Percentiles rank a stretch among this genome's conserved stretches.
These are phyloP conservation scores for Thelonectria discophora DNA, from an alignment of 2,329 filamentous ascomycete genomes.

Conservation along the genomic window DNA sequence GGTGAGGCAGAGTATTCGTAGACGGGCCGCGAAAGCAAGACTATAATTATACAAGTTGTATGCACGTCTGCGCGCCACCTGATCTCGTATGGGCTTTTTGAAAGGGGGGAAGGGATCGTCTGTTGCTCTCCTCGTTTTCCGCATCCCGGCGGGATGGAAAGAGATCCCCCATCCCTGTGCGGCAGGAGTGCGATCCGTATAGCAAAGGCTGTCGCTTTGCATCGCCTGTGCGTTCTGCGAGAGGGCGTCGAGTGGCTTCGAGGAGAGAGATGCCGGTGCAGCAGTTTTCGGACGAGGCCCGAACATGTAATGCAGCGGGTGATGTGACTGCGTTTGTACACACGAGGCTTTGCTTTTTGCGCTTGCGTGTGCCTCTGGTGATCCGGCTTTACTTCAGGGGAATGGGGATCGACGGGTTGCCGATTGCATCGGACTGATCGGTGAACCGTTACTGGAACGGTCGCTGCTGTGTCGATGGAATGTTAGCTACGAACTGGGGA, in stretches of 20 bases:
- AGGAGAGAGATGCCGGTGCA: too few species aligned
- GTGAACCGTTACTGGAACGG: slow-evolving; percentile 1
- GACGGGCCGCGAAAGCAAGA: neutral
- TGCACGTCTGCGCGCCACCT: slow-evolving; percentile 3
- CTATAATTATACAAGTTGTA: slow-evolving; percentile 4
- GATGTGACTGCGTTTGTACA: too few species aligned
- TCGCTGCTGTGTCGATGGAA: neutral
- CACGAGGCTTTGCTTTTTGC: neutral
- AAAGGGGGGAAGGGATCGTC: slow-evolving; percentile 1
- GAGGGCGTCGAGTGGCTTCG: too few species aligned
- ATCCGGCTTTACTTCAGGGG: neutral
- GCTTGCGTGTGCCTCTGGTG: neutral
- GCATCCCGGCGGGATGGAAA: slow-evolving; percentile 13
- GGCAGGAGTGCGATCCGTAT: neutral
- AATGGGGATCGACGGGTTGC: neutral
- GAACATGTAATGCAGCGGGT: too few species aligned
- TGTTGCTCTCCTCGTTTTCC: slow-evolving; percentile 9
- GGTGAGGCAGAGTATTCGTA: neutral
- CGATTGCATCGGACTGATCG: slow-evolving; percentile 1
- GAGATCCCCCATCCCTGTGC: slow-evolving; percentile 17
- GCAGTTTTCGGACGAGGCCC: too few species aligned
- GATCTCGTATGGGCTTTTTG: slow-evolving; percentile 9
- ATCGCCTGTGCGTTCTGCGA: too few species aligned
- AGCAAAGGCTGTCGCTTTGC: too few species aligned
- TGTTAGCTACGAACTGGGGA: too few species aligned